phyloP scores from a whole-genome alignment of 2,329 filamentous ascomycete genomes.

The Talaromyces marneffei region DNA sequence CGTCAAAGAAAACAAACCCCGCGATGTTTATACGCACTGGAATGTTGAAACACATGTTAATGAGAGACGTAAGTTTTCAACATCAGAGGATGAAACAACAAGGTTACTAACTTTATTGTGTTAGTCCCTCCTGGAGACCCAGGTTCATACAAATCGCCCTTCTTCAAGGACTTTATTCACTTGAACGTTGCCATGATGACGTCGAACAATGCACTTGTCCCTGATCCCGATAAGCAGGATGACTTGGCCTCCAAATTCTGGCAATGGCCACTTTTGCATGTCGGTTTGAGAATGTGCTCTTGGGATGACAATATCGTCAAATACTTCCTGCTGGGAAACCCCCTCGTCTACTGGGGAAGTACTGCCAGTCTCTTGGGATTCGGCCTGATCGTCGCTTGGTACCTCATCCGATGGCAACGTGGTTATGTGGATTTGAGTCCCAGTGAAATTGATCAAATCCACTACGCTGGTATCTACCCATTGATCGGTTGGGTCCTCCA shows the following conservation, averaged over 20 bases:
- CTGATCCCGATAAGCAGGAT: slow-evolving; percentile 97
- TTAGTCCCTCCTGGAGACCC: slow-evolving; percentile 77
- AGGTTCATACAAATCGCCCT: slow-evolving; percentile 90
- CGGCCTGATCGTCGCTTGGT: slow-evolving; percentile 69
- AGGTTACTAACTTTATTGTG: slow-evolving; percentile 1
- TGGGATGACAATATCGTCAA: slow-evolving; percentile 96
- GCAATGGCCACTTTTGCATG: slow-evolving; percentile 96
- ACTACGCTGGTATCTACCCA: slow-evolving; percentile 88
- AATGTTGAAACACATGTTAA: slow-evolving; percentile 95
- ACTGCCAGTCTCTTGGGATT: slow-evolving; percentile 73
- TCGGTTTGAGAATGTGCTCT: slow-evolving; percentile 95
- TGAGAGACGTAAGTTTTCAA: slow-evolving; percentile 66
- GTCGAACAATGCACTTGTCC: slow-evolving; percentile 95
- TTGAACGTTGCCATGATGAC: slow-evolving; percentile 99
- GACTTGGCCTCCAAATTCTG: slow-evolving; percentile 94
- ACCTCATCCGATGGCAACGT: slow-evolving; percentile 90
- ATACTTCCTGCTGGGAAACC: slow-evolving; percentile 97
- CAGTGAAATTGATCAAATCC: slow-evolving; percentile 83
- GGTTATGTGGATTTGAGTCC: slow-evolving; percentile 78
- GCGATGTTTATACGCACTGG: slow-evolving; percentile 96
- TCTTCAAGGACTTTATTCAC: slow-evolving; percentile 95
- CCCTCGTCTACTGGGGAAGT: slow-evolving; percentile 90
- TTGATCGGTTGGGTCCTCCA: slow-evolving; percentile 92
- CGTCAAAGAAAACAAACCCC: slow-evolving; percentile 84
- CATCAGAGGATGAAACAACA: neutral